Percentiles rank a stretch among this genome's conserved stretches.
Evolutionary conservation across 2,329 filamentous ascomycete species (phyloP).

Genomic region (Capronia americana): DNA sequence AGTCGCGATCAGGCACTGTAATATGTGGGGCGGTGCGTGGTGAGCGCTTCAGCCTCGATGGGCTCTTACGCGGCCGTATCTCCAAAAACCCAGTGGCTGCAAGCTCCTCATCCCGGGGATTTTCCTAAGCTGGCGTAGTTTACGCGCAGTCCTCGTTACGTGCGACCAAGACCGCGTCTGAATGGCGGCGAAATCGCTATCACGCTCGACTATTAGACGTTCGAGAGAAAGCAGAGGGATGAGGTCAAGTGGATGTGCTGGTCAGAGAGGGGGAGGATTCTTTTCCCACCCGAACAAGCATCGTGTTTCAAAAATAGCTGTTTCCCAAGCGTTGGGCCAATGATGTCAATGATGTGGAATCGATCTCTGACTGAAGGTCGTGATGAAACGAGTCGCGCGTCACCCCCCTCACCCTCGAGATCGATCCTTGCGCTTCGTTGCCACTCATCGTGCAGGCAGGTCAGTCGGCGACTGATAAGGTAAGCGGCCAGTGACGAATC

Average conservation of each 20-base stretch:
- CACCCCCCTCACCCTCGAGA: conserved; percentile 5
- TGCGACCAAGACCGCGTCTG: conserved; percentile 6
- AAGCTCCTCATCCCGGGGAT: background rate
- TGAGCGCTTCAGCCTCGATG: conserved; percentile 10
- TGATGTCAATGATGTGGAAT: conserved; percentile 14
- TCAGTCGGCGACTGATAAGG: too few relatives aligned
- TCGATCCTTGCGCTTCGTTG: background rate
- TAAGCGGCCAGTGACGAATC: background rate
- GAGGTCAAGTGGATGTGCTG: background rate
- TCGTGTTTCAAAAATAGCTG: conserved; percentile 22
- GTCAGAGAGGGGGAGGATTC: background rate
- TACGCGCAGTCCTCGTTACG: conserved; percentile 8
- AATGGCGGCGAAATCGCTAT: conserved; percentile 2
- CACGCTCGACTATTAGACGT: background rate
- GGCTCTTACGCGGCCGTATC: conserved; percentile 12
- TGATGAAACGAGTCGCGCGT: conserved; percentile 15
- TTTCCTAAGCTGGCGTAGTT: conserved; percentile 11
- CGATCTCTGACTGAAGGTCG: conserved; percentile 13
- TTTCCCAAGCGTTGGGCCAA: conserved; percentile 3
- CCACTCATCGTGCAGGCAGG: background rate
- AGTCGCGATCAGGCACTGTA: background rate
- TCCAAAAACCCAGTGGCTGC: background rate
- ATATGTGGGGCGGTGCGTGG: background rate
- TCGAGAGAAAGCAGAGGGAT: background rate
- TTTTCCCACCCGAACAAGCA: background rate